A percentile compares a stretch with the other conserved stretches of the same genome.
Evolutionary conservation across 2,329 filamentous ascomycete genomes (phyloP).

Genomic region (Talaromyces sp.): DNA sequence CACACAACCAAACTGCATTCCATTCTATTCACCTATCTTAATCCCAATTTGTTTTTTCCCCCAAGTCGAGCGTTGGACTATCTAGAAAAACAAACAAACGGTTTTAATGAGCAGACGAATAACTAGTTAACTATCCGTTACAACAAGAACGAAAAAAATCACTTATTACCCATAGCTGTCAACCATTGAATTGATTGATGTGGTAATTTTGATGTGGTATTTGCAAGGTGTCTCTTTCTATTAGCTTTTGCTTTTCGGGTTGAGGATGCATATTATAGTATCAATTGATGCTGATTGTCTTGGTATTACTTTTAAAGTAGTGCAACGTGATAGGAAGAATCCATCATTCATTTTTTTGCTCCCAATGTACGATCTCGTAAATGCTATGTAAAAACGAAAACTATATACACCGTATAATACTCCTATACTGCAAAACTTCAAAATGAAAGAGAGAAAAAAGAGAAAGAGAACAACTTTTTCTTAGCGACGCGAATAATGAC

Average conservation of each 20-base stretch:
- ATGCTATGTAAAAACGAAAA: not conserved
- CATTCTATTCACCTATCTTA: not conserved
- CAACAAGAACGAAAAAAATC: not conserved
- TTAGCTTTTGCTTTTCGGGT: not conserved
- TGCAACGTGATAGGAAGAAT: not conserved
- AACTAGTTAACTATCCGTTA: not conserved
- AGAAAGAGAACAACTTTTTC: not conserved
- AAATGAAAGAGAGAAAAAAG: not conserved
- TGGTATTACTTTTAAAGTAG: no score
- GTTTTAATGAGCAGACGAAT: not conserved
- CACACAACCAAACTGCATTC: not conserved
- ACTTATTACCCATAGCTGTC: not conserved
- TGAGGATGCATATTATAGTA: no score
- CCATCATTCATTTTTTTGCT: not conserved
- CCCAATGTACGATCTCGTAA: not conserved
- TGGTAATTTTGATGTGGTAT: not conserved
- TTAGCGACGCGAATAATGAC: not conserved
- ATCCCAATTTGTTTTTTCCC: not conserved
- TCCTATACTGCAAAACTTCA: not conserved
- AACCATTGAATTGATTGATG: no score
- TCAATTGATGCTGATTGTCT: no score
- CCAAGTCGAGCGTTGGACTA: not conserved
- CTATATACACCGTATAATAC: not conserved
- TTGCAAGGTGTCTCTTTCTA: not conserved
- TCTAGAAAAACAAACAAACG: not conserved